Conservation (phyloP, 345 rosid species). For the Chamaenerion angustifolium region DNA sequence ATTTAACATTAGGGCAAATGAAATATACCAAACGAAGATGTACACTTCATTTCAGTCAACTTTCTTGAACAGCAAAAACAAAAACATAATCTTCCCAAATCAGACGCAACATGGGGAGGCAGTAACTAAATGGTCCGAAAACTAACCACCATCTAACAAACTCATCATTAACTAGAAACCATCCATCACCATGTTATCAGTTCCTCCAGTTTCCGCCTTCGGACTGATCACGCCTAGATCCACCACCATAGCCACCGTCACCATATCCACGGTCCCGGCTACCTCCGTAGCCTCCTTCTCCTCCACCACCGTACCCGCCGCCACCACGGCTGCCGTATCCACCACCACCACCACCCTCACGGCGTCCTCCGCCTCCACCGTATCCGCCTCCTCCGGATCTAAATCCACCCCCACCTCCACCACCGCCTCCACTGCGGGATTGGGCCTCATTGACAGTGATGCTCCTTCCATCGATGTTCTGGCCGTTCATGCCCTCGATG, state of each 20-base stretch:
- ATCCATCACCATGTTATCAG: slow-evolving; percentile 3
- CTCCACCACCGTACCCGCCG: slow-evolving; percentile 25
- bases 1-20: no score
- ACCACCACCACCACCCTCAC: slow-evolving; percentile 29
- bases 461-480: slow-evolving; percentile 66
- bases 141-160: neutral
- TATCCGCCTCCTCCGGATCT: slow-evolving; percentile 35
- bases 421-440: slow-evolving; percentile 44
- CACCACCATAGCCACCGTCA: slow-evolving; percentile 14
- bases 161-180: neutral
- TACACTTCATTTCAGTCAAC: slow-evolving; percentile 1
- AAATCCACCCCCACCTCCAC: slow-evolving; percentile 27
- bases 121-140: no score
- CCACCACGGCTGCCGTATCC: slow-evolving; percentile 27
- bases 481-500: slow-evolving; percentile 83
- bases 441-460: slow-evolving; percentile 85
- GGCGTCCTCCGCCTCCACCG: slow-evolving; percentile 26
- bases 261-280: slow-evolving; percentile 25
- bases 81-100: neutral
- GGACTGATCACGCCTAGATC: slow-evolving; percentile 26
- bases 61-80: neutral
- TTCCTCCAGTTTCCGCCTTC: slow-evolving; percentile 45
- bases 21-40: slow-evolving; percentile 1
- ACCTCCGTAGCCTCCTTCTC: slow-evolving; percentile 32
- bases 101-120: neutral